Evolutionary conservation across 2,329 filamentous ascomycete genomes (phyloP).

Genomic region (Claviceps africana): DNA sequence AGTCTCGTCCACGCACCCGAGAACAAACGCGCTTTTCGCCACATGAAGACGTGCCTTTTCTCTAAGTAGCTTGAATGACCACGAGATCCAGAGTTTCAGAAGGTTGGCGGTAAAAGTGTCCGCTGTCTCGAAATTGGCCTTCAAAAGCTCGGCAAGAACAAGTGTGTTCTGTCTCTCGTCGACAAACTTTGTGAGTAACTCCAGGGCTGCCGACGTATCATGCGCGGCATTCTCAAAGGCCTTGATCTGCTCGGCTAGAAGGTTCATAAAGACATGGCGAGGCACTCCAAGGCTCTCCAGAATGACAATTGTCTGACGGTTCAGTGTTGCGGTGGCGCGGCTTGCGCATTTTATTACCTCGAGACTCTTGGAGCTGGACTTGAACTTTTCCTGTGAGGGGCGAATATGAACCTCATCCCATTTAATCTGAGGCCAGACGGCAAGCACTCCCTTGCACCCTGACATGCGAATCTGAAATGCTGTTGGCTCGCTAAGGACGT

Average conservation of each 20-base stretch:
- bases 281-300: conserved; percentile 63
- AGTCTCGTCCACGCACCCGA: conserved; percentile 83
- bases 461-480: conserved; percentile 86
- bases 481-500: conserved; percentile 50
- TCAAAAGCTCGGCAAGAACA: conserved; percentile 59
- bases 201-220: conserved; percentile 47
- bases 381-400: conserved; percentile 79
- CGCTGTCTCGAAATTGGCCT: conserved; percentile 60
- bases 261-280: conserved; percentile 49
- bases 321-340: conserved; percentile 65
- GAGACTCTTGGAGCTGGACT: conserved; percentile 52
- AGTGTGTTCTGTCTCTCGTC: conserved; percentile 77
- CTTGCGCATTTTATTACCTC: conserved; percentile 77
- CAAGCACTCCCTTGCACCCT: conserved; percentile 81
- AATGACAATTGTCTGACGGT: conserved; percentile 82
- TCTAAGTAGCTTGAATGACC: conserved; percentile 79
- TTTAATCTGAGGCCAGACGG: conserved; percentile 54
- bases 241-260: conserved; percentile 53
- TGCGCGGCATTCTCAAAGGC: conserved; percentile 58
- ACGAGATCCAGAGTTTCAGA: conserved; percentile 72
- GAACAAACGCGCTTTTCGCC: conserved; percentile 69
- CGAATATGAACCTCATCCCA: conserved; percentile 62
- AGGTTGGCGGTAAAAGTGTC: conserved; percentile 78
- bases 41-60: conserved; percentile 82
- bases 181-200: conserved; percentile 58